phyloP scores from a whole-genome alignment of 441 rosid species.

The Adansonia madagascariensis region DNA sequence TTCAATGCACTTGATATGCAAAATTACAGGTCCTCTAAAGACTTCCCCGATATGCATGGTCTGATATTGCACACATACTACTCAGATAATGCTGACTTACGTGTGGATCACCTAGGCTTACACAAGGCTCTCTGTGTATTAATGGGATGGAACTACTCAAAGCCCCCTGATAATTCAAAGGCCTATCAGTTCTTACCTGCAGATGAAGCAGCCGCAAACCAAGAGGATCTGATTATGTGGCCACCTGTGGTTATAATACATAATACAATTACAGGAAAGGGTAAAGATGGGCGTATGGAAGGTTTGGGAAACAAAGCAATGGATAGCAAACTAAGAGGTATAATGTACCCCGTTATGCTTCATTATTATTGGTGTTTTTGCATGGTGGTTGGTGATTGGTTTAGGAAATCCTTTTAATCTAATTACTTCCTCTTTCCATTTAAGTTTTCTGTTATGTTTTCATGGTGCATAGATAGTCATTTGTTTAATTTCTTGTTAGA shows the following conservation, averaged over 20 bases:
- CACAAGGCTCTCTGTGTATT: slow-evolving; percentile 95
- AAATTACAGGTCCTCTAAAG: slow-evolving; percentile 91
- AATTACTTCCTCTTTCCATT: not conserved
- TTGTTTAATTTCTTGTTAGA: not conserved
- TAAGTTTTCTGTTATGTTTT: slow-evolving; percentile 26
- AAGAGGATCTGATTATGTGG: slow-evolving; percentile 92
- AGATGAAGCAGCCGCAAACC: slow-evolving; percentile 79
- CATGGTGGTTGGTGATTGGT: slow-evolving; percentile 26
- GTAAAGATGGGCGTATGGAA: slow-evolving; percentile 95
- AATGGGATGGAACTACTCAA: slow-evolving; percentile 92
- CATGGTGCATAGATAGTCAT: not conserved
- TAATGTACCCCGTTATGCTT: slow-evolving; percentile 41
- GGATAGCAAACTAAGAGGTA: slow-evolving; percentile 97
- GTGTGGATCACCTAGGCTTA: slow-evolving; percentile 92
- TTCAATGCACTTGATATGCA: slow-evolving; percentile 69
- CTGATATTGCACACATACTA: slow-evolving; percentile 91
- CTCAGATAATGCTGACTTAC: slow-evolving; percentile 78
- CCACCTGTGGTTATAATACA: slow-evolving; percentile 92
- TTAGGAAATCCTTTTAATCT: slow-evolving; percentile 26
- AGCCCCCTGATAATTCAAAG: slow-evolving; percentile 90
- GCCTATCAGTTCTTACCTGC: slow-evolving; percentile 79
- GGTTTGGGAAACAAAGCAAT: slow-evolving; percentile 96
- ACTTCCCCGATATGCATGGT: slow-evolving; percentile 85
- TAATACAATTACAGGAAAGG: slow-evolving; percentile 90
- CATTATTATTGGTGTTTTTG: slow-evolving; percentile 24